Evolutionary conservation across 1,139 yeast species (phyloP).

Genomic region (Magnusiomyces starmeri): DNA sequence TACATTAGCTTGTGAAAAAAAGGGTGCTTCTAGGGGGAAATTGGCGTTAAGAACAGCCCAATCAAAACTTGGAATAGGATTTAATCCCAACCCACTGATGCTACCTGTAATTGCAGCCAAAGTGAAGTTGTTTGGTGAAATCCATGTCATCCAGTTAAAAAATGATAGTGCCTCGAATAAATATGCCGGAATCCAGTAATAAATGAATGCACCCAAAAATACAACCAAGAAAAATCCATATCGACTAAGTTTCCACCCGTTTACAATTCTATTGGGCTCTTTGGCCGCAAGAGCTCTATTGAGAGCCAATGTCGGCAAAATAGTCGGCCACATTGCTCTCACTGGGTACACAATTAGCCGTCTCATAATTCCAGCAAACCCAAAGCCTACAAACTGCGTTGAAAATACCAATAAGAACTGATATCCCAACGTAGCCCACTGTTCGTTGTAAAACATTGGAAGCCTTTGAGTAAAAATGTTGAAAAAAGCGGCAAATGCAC

Average conservation of each 20-base stretch:
- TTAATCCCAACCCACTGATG: conserved; percentile 45
- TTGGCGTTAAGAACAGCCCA: conserved; percentile 41
- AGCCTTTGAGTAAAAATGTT: conserved; percentile 37
- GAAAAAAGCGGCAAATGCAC: conserved; percentile 35
- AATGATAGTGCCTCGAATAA: conserved; percentile 43
- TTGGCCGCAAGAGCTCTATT: conserved; percentile 16
- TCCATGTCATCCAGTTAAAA: conserved; percentile 61
- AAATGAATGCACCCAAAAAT: conserved; percentile 40
- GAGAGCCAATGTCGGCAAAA: conserved; percentile 34
- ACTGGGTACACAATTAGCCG: conserved; percentile 46
- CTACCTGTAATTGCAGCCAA: conserved; percentile 50
- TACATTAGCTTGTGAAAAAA: conserved; percentile 40
- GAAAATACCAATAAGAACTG: conserved; percentile 40
- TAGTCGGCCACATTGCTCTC: conserved; percentile 47
- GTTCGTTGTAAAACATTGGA: conserved; percentile 31
- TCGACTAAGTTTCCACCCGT: conserved; percentile 46
- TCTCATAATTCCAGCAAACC: conserved; percentile 49
- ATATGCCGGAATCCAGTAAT: conserved; percentile 52
- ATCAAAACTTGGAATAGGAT: conserved; percentile 45
- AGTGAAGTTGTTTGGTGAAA: conserved; percentile 46
- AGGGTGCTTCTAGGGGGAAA: conserved; percentile 38
- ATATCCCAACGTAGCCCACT: conserved; percentile 40
- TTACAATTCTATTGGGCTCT: conserved; percentile 17
- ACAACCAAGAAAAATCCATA: conserved; percentile 40
- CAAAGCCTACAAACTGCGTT: conserved; percentile 47